Conservation (phyloP, 441 rosid species). For the Rhodomyrtus psidioides region DNA sequence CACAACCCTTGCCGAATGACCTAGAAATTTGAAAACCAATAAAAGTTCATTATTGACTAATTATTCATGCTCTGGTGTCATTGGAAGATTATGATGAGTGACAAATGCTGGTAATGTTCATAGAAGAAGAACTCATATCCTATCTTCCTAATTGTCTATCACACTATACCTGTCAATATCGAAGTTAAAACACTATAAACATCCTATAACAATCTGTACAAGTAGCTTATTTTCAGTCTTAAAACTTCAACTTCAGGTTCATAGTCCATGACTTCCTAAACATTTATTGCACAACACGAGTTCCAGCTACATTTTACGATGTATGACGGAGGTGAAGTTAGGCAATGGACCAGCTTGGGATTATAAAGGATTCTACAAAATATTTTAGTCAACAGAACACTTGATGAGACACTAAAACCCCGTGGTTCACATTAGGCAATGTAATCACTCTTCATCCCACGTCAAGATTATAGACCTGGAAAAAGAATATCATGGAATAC, state of each 20-base stretch:
- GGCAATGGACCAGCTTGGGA: background rate
- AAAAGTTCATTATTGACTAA: background rate
- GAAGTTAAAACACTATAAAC: background rate
- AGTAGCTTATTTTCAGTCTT: background rate
- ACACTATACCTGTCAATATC: background rate
- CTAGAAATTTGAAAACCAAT: constrained; percentile 24
- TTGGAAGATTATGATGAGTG: background rate
- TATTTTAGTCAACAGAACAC: background rate
- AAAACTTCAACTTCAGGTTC: background rate
- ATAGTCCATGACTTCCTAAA: background rate
- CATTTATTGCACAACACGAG: background rate
- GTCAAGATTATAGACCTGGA: background rate
- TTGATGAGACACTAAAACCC: background rate
- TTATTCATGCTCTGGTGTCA: background rate
- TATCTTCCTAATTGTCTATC: background rate
- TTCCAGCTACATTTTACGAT: background rate
- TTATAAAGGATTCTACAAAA: background rate
- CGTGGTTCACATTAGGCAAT: background rate
- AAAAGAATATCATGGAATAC: background rate
- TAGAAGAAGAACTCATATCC: background rate
- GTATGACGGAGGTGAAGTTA: background rate
- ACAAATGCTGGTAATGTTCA: background rate
- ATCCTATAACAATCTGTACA: background rate
- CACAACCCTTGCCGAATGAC: constrained; percentile 59
- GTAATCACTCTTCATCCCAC: background rate